Evolutionary conservation across 1,284 basidiomycete genomes (phyloP).

Genomic region (Gymnopus androsaceus): DNA sequence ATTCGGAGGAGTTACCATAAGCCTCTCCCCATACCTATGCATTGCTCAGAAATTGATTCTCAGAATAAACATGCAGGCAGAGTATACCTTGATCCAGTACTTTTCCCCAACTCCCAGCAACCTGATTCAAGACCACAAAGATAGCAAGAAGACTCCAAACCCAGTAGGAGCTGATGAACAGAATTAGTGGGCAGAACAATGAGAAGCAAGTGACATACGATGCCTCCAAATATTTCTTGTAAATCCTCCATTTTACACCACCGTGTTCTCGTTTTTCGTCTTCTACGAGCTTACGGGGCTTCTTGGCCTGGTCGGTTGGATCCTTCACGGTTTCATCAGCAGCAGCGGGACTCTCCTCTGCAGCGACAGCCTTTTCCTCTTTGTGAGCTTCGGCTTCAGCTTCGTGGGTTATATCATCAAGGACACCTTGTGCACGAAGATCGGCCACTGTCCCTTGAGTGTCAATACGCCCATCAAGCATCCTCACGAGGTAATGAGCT

Average conservation of each 20-base stretch:
- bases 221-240: slow-evolving; percentile 75
- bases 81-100: slow-evolving; percentile 71
- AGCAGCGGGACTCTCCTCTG: background rate
- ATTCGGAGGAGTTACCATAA: slow-evolving; percentile 34
- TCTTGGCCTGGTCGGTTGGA: slow-evolving; percentile 37
- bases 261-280: slow-evolving; percentile 75
- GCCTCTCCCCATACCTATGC: slow-evolving; percentile 65
- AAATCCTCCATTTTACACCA: slow-evolving; percentile 78
- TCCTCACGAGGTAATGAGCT: slow-evolving; percentile 67
- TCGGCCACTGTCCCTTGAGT: slow-evolving; percentile 67
- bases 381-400: slow-evolving; percentile 32
- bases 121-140: slow-evolving; percentile 54
- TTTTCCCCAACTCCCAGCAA: slow-evolving; percentile 59
- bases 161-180: slow-evolving; percentile 58
- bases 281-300: slow-evolving; percentile 64
- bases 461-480: slow-evolving; percentile 75
- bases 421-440: slow-evolving; percentile 53
- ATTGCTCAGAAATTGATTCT: background rate
- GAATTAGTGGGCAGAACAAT: slow-evolving; percentile 14
- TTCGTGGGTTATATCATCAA: slow-evolving; percentile 61
- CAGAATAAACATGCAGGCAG: too few relatives aligned
- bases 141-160: slow-evolving; percentile 56
- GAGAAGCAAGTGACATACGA: slow-evolving; percentile 42
- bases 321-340: slow-evolving; percentile 11
- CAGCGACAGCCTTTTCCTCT: slow-evolving; percentile 9